These are phyloP conservation scores for Mycosarcoma mackinlayi DNA, from an alignment of 1,284 basidiomycete species.

Conservation along the genomic window DNA sequence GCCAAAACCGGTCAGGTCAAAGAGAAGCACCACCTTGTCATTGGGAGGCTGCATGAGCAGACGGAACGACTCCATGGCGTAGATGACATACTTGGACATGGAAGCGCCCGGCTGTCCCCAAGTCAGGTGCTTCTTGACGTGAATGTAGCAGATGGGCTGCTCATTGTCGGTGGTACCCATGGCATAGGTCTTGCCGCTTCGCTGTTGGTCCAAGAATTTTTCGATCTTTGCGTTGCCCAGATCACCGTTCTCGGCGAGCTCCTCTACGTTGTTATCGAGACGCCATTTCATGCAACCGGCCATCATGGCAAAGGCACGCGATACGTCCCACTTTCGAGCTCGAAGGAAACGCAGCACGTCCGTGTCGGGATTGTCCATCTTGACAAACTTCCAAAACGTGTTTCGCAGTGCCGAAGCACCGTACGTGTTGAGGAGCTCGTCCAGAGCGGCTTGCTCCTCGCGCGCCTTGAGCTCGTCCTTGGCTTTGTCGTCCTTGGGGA, in stretches of 20 bases:
- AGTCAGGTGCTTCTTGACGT: constrained; percentile 62
- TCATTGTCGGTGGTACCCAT: constrained; percentile 66
- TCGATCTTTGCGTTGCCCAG: constrained; percentile 65
- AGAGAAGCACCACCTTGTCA: constrained; percentile 68
- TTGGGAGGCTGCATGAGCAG: constrained; percentile 66
- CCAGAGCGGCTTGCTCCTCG: constrained; percentile 66
- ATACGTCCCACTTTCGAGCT: constrained; percentile 68
- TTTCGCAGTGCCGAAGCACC: constrained; percentile 66
- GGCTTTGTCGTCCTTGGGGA: constrained; percentile 63
- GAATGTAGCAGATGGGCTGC: constrained; percentile 66
- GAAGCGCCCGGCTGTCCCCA: constrained; percentile 65
- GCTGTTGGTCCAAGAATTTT: constrained; percentile 68
- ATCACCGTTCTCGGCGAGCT: constrained; percentile 68
- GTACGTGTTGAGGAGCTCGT: constrained; percentile 67
- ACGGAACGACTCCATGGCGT: constrained; percentile 68
- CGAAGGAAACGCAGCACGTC: constrained; percentile 68
- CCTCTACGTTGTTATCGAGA: constrained; percentile 65
- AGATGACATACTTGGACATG: constrained; percentile 68
- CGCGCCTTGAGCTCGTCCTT: constrained; percentile 66
- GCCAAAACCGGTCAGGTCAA: constrained; percentile 67
- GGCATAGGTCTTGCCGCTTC: constrained; percentile 67
- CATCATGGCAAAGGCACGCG: constrained; percentile 69
- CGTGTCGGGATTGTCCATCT: constrained; percentile 63
- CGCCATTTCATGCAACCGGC: constrained; percentile 66
- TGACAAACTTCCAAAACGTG: constrained; percentile 68